Conservation (phyloP, 768 basidiomycete species). For the Dioszegia hungarica region DNA sequence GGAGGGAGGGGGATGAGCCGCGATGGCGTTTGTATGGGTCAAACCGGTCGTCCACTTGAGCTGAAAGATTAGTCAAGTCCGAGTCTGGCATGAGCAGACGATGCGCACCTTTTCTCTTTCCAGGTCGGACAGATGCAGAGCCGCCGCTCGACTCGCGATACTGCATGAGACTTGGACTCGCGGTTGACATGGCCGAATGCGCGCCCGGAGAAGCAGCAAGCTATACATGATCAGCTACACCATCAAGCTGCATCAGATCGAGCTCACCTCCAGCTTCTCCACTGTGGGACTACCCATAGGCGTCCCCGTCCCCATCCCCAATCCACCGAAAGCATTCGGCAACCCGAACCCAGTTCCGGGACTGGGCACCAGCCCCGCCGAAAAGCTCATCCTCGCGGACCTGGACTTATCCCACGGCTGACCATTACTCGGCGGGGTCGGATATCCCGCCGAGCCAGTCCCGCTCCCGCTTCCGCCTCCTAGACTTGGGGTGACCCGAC, state of each 20-base stretch:
- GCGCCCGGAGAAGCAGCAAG: constrained; percentile 28
- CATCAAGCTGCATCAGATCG: too few relatives aligned
- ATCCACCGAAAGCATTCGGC: constrained; percentile 35
- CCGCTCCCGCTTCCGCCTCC: too few relatives aligned
- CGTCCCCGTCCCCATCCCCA: constrained; percentile 35
- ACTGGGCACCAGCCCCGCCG: constrained; percentile 30
- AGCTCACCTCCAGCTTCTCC: constrained; percentile 34
- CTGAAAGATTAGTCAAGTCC: constrained; percentile 7
- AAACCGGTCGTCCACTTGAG: constrained; percentile 39
- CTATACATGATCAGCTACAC: constrained; percentile 9
- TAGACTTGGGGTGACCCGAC: constrained; percentile 26
- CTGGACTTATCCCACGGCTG: constrained; percentile 6
- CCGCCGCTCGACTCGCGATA: constrained; percentile 33
- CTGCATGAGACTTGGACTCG: constrained; percentile 39
- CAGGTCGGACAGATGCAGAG: constrained; percentile 36
- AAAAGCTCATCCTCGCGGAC: constrained; percentile 25
- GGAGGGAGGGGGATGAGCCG: constrained; percentile 29
- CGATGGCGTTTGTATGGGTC: constrained; percentile 44
- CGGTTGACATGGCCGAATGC: constrained; percentile 14
- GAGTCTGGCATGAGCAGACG: background rate
- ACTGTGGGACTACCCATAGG: constrained; percentile 38
- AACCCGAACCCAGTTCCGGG: constrained; percentile 31
- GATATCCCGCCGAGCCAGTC: constrained; percentile 5
- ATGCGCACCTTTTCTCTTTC: constrained; percentile 37
- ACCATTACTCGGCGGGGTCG: constrained; percentile 22